Base-by-base conservation (phyloP, 805 yeast species). In the Pichia manshurica region DNA sequence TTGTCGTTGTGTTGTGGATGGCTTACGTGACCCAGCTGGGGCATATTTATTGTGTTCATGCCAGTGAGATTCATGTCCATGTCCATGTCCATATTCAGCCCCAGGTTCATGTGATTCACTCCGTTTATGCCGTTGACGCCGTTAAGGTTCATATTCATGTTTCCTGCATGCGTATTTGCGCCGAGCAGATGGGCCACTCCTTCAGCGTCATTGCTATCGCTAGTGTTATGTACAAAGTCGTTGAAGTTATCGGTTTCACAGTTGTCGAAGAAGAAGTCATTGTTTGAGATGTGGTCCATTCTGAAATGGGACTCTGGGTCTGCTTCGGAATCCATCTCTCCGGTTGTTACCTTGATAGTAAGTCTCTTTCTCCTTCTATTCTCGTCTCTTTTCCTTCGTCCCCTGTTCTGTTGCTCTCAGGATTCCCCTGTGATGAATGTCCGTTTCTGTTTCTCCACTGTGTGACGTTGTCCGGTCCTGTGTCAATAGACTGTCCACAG, bases 251-350 rank as follows among this genome's bases (percentile, higher is more conserved):
- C 47, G 15, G 20, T 15, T 5, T 38, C 43, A 3, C 19, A 37
- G 5, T 42, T 8, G 32, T 39, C 43, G 25, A 45, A 45, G 33
- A 38, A 45, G 19, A 38, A 39, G 6, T 39, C 47, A 4, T 19
- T 33, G 23, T 45, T 29, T 7, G 34, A 15, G 8, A 37, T 37
- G 10, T 43, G 40, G 21, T 43, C 46, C 25, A 43, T 36, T 20
- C 40, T 20, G 17, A 43, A 43, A 8, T 16, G 36, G 12, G n/a
- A 15, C 3, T 43, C 37, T n/a, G 41, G 8, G 23, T 32, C 32
- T 5, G 37, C 17, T 33, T n/a, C 44, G 12, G 31, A 21, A 38
- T 22, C 41, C 32, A 10, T 23, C n/a, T 38, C 41, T 22, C 22
- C 19, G 29, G 7, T 10, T 25, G 29, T 25, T 7, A 8, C 29